Percentiles rank a stretch among this genome's conserved stretches.
phyloP scores from a whole-genome alignment of 768 basidiomycete species.

The Chalciporus chontae region DNA sequence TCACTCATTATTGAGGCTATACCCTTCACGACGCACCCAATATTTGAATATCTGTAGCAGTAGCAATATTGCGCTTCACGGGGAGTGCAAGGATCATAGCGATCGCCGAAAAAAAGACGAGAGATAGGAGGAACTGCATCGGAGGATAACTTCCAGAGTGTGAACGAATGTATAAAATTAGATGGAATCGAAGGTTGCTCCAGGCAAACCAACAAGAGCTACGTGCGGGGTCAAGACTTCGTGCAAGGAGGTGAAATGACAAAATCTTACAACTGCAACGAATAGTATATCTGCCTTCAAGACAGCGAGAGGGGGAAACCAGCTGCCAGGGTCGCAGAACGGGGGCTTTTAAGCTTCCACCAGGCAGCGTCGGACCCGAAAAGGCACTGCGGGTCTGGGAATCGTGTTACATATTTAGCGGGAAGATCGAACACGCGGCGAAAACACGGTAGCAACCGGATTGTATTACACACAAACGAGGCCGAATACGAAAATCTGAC shows the following conservation, averaged over 20 bases:
- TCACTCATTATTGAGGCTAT: neutral
- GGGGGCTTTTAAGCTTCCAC: neutral
- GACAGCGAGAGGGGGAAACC: neutral
- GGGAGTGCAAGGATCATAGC: conserved; percentile 8
- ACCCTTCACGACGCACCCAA: conserved; percentile 45
- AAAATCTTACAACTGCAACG: neutral
- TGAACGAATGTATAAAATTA: conserved; percentile 29
- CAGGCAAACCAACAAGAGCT: neutral
- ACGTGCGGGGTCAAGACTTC: neutral
- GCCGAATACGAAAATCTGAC: neutral
- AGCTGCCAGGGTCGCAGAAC: neutral
- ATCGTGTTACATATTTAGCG: too few relatives aligned
- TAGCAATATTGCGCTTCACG: conserved; percentile 1
- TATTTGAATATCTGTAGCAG: conserved; percentile 38
- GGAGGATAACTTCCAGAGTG: conserved; percentile 3
- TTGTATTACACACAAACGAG: neutral
- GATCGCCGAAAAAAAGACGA: neutral
- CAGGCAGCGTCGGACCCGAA: too few relatives aligned
- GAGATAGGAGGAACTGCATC: conserved; percentile 4
- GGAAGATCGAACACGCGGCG: too few relatives aligned
- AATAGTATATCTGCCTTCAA: conserved; percentile 2
- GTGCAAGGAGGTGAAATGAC: neutral
- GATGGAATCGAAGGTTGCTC: neutral
- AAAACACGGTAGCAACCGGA: too few relatives aligned
- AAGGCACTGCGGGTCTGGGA: too few relatives aligned